phyloP scores from a whole-genome alignment of 2,329 filamentous ascomycete species.

The Verticillium isaacii region DNA sequence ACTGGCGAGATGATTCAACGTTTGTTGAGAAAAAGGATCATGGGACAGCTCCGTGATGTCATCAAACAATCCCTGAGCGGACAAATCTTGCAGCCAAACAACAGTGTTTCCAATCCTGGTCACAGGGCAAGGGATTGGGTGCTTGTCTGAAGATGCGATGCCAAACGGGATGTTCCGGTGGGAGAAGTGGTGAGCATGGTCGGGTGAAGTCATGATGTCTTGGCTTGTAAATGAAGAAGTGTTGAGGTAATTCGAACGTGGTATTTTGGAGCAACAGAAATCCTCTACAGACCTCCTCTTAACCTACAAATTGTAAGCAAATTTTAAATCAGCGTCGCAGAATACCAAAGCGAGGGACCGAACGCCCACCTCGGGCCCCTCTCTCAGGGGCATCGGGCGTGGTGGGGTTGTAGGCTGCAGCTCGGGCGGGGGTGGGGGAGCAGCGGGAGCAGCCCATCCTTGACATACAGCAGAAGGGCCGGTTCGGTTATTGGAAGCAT shows the following conservation, averaged over 20 bases:
- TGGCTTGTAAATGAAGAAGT: too few relatives aligned
- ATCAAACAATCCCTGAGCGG: constrained; percentile 21
- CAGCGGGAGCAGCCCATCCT: neutral
- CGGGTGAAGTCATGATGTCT: constrained; percentile 3
- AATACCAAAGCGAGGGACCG: neutral
- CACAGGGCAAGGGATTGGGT: constrained; percentile 35
- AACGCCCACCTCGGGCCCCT: neutral
- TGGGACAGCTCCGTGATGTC: constrained; percentile 14
- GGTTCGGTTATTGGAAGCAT: too few relatives aligned
- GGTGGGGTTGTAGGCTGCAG: too few relatives aligned
- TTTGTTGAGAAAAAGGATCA: constrained; percentile 24
- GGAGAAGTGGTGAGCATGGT: constrained; percentile 46
- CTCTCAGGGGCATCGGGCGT: too few relatives aligned
- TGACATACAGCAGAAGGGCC: too few relatives aligned
- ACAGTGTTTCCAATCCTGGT: constrained; percentile 47
- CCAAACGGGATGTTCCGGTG: constrained; percentile 49
- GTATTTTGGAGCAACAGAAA: too few relatives aligned
- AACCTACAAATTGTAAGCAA: too few relatives aligned
- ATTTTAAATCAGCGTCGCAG: too few relatives aligned
- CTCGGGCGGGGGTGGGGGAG: neutral
- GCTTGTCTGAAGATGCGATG: constrained; percentile 36
- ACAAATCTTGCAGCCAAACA: constrained; percentile 44
- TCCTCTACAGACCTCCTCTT: too few relatives aligned
- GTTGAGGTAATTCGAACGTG: too few relatives aligned
- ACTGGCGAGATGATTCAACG: constrained; percentile 45